phyloP scores from a whole-genome alignment of 257 asterid genomes.

The Lycium ferocissimum region DNA sequence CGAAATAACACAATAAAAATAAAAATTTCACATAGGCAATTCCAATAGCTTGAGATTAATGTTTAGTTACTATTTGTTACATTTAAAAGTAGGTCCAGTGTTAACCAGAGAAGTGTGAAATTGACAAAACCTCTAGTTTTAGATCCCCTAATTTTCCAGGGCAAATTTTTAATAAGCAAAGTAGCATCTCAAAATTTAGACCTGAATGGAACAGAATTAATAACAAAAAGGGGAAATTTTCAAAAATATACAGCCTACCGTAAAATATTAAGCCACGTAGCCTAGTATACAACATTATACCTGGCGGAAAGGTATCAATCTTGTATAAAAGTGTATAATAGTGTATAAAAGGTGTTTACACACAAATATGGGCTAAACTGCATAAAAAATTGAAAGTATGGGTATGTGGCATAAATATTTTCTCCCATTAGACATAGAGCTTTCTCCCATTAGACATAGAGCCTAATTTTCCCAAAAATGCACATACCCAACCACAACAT shows the following conservation, averaged over 20 bases:
- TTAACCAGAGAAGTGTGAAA: slow-evolving; percentile 4
- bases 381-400: too few relatives aligned
- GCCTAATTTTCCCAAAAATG: too few relatives aligned
- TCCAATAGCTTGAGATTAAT: background rate
- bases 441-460: too few relatives aligned
- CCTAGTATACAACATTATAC: too few relatives aligned
- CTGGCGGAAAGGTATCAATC: too few relatives aligned
- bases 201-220: background rate
- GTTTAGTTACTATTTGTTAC: background rate
- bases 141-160: background rate
- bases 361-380: too few relatives aligned
- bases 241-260: too few relatives aligned
- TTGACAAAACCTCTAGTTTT: background rate
- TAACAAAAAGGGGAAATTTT: background rate
- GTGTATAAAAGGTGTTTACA: too few relatives aligned
- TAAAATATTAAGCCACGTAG: too few relatives aligned
- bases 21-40: background rate
- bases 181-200: background rate
- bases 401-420: too few relatives aligned
- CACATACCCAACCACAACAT: background rate
- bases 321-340: too few relatives aligned
- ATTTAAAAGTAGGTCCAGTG: background rate
- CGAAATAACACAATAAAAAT: background rate
- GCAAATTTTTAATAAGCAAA: background rate
- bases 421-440: too few relatives aligned